These are phyloP conservation scores for Pseudozyma hubeiensis DNA, from an alignment of 1,284 basidiomycete genomes.

Conservation along the genomic window DNA sequence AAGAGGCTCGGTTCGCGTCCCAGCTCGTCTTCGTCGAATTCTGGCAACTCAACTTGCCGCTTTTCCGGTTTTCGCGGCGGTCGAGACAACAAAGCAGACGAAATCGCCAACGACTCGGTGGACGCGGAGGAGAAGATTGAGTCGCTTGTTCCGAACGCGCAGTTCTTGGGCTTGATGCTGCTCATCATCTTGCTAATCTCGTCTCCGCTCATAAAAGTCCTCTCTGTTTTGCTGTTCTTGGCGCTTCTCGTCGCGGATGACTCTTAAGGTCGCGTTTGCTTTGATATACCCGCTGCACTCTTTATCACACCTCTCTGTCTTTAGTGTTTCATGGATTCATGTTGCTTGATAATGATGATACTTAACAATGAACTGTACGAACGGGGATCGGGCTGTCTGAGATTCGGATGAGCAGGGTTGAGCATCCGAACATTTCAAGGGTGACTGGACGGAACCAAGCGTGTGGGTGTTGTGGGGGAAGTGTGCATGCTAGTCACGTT, in stretches of 20 bases:
- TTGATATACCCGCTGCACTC: not conserved
- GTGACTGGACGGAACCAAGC: too few relatives aligned
- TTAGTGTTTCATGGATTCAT: too few relatives aligned
- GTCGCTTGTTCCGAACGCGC: slow-evolving; percentile 28
- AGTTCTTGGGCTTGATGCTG: slow-evolving; percentile 38
- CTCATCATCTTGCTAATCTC: slow-evolving; percentile 46
- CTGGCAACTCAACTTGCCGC: not conserved
- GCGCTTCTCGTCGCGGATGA: slow-evolving; percentile 22
- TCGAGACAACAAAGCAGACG: not conserved
- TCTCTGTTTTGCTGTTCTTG: slow-evolving; percentile 42
- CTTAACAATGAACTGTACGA: too few relatives aligned
- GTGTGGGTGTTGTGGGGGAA: too few relatives aligned
- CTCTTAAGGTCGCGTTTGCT: not conserved
- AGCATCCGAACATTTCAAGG: too few relatives aligned
- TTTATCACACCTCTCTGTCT: slow-evolving; percentile 2
- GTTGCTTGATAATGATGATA: too few relatives aligned
- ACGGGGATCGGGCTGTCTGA: too few relatives aligned
- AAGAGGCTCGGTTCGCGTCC: slow-evolving; percentile 1
- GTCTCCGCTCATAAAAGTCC: slow-evolving; percentile 43
- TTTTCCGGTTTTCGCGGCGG: not conserved
- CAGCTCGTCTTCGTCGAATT: slow-evolving; percentile 17
- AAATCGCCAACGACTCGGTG: not conserved
- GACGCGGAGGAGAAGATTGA: not conserved
- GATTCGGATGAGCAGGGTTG: too few relatives aligned
- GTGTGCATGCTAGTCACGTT: too few relatives aligned